A percentile compares a stretch with the other conserved stretches of the same genome.
Evolutionary conservation across 1,284 basidiomycete genomes (phyloP).

Genomic region (Waitea zeae): DNA sequence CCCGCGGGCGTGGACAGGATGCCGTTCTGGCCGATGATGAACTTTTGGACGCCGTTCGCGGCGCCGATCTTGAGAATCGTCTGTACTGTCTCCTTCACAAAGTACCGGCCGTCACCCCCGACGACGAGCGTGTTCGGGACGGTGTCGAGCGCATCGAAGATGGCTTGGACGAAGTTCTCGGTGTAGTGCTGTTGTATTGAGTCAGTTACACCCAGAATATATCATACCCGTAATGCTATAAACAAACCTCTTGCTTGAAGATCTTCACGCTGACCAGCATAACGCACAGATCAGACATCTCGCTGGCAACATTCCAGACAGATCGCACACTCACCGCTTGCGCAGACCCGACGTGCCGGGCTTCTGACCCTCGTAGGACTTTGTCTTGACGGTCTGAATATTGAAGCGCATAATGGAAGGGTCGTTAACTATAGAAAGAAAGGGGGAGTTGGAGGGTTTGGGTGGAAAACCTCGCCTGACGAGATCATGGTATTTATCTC

Average conservation of each 20-base stretch:
- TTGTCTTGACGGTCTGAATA: too few relatives aligned
- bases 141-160: conserved; percentile 79
- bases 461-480: too few relatives aligned
- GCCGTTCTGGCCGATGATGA: conserved; percentile 79
- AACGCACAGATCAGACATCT: conserved; percentile 6
- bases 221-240: conserved; percentile 7
- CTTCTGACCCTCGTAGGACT: conserved; percentile 80
- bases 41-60: conserved; percentile 77
- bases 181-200: conserved; percentile 68
- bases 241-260: conserved; percentile 71
- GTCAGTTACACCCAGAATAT: conserved; percentile 6
- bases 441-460: too few relatives aligned
- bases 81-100: conserved; percentile 79
- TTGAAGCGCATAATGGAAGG: too few relatives aligned
- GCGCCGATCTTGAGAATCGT: conserved; percentile 85
- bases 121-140: conserved; percentile 82
- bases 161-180: conserved; percentile 96
- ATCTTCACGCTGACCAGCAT: conserved; percentile 73
- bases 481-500: too few relatives aligned
- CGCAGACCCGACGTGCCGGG: conserved; percentile 90
- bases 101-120: conserved; percentile 94
- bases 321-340: conserved; percentile 46
- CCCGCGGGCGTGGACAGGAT: conserved; percentile 96
- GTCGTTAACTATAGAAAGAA: too few relatives aligned
- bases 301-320: background rate